Evolutionary conservation across 495 filamentous ascomycete genomes (phyloP).

Genomic region (Daldinia bambusicola): DNA sequence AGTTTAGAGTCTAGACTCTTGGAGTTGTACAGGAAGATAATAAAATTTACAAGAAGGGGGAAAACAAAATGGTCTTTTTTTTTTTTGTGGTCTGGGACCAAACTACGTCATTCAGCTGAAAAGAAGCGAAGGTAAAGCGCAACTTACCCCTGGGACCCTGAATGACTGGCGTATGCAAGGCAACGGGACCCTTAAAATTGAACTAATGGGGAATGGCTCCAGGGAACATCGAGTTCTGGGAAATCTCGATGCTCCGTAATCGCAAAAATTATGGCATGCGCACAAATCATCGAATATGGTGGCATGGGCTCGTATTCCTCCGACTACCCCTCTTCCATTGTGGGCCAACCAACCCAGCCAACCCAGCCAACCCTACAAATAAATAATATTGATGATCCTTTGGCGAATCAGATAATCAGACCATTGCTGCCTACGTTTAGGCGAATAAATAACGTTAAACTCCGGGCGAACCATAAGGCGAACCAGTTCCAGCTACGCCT

Average conservation of each 20-base stretch:
- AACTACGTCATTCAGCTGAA: conserved; percentile 35
- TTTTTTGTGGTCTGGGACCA: neutral
- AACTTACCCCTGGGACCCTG: conserved; percentile 29
- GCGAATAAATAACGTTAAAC: conserved; percentile 14
- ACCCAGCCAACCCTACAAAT: no score
- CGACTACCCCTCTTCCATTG: conserved; percentile 24
- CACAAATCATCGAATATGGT: conserved; percentile 15
- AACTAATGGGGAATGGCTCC: conserved; percentile 23
- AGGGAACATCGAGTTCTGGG: conserved; percentile 31
- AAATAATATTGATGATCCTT: conserved; percentile 13
- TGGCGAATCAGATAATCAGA: conserved; percentile 22
- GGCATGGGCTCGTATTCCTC: conserved; percentile 25
- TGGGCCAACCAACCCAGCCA: conserved; percentile 34
- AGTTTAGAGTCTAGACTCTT: conserved; percentile 24
- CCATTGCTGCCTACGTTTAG: conserved; percentile 7
- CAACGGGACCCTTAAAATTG: conserved; percentile 33
- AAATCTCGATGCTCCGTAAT: conserved; percentile 41
- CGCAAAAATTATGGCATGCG: conserved; percentile 16
- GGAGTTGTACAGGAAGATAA: conserved; percentile 1
- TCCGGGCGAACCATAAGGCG: conserved; percentile 39
- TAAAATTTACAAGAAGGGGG: neutral
- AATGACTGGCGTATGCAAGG: conserved; percentile 34
- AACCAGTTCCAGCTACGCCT: conserved; percentile 19
- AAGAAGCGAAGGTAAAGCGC: neutral
- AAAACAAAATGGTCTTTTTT: neutral